A percentile compares a stretch with the other conserved stretches of the same genome.
phyloP scores from a whole-genome alignment of 768 basidiomycete genomes.

The Xanthoconium purpureum region DNA sequence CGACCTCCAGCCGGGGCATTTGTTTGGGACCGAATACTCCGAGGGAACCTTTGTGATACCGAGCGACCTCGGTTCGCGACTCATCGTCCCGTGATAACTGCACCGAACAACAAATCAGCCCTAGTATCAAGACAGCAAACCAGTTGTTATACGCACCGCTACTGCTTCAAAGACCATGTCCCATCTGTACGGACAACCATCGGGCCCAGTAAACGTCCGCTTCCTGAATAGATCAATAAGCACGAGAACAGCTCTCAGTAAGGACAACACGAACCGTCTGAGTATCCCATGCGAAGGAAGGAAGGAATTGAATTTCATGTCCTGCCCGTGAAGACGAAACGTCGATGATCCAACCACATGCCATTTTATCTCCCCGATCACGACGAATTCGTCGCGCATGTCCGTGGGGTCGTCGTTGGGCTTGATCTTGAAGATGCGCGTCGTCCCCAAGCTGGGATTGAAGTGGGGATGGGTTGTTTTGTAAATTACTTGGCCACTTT shows the following conservation, averaged over 20 bases:
- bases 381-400: slow-evolving; percentile 24
- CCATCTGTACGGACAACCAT: slow-evolving; percentile 36
- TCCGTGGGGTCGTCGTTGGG: slow-evolving; percentile 18
- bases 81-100: slow-evolving; percentile 22
- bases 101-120: background rate
- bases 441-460: slow-evolving; percentile 10
- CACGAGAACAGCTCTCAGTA: background rate
- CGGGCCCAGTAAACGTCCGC: slow-evolving; percentile 33
- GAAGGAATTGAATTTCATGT: slow-evolving; percentile 26
- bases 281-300: slow-evolving; percentile 21
- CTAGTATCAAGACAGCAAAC: background rate
- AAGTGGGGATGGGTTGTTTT: slow-evolving; percentile 24
- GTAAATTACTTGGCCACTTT: slow-evolving; percentile 29
- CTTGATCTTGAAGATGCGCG: slow-evolving; percentile 26
- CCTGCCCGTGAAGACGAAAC: slow-evolving; percentile 28
- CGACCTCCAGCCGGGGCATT: slow-evolving; percentile 19
- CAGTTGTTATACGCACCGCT: slow-evolving; percentile 13
- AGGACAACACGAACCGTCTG: slow-evolving; percentile 16
- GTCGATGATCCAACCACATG: slow-evolving; percentile 27
- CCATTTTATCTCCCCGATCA: slow-evolving; percentile 35
- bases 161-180: slow-evolving; percentile 13
- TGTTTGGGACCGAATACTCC: slow-evolving; percentile 20
- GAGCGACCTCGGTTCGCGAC: slow-evolving; percentile 15
- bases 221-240: slow-evolving; percentile 8
- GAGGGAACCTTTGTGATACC: slow-evolving; percentile 18